Percentiles rank a stretch among this genome's conserved stretches.
Conservation (phyloP, 768 basidiomycete species). For the Exidia glandulosa region DNA sequence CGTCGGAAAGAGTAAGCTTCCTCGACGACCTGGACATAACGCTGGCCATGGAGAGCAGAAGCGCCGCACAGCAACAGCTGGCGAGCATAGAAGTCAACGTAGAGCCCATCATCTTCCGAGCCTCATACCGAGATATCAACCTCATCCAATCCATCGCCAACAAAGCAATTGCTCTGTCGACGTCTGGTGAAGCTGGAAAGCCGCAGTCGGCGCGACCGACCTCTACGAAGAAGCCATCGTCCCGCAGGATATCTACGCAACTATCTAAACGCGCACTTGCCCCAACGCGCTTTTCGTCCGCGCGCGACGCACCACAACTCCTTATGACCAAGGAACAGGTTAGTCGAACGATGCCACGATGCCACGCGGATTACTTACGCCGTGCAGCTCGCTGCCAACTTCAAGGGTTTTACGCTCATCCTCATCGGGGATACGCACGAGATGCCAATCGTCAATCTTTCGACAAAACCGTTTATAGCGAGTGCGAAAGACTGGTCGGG, state of each 20-base stretch:
- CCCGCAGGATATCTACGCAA: constrained; percentile 3
- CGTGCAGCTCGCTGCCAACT: constrained; percentile 63
- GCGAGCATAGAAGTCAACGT: constrained; percentile 73
- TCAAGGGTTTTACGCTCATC: constrained; percentile 87
- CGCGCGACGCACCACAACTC: constrained; percentile 27
- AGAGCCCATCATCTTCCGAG: constrained; percentile 81
- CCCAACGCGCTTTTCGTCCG: neutral
- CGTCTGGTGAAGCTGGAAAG: neutral
- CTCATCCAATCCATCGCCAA: constrained; percentile 81
- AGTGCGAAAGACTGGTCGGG: constrained; percentile 90
- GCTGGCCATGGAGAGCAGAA: constrained; percentile 75
- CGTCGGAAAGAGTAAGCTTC: constrained; percentile 77
- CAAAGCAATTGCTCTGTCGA: constrained; percentile 73
- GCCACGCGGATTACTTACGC: neutral
- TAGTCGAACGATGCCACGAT: constrained; percentile 8
- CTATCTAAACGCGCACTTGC: constrained; percentile 11
- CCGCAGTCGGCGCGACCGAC: neutral
- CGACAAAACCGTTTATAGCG: constrained; percentile 72
- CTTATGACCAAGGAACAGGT: constrained; percentile 79
- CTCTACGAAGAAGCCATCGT: neutral
- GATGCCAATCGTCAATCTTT: constrained; percentile 84
- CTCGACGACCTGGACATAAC: constrained; percentile 88
- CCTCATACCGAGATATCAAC: constrained; percentile 90
- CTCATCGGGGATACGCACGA: constrained; percentile 93
- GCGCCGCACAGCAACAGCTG: constrained; percentile 52